Evolutionary conservation across 1,284 basidiomycete species (phyloP).

Genomic region (Trichosporon sp.): DNA sequence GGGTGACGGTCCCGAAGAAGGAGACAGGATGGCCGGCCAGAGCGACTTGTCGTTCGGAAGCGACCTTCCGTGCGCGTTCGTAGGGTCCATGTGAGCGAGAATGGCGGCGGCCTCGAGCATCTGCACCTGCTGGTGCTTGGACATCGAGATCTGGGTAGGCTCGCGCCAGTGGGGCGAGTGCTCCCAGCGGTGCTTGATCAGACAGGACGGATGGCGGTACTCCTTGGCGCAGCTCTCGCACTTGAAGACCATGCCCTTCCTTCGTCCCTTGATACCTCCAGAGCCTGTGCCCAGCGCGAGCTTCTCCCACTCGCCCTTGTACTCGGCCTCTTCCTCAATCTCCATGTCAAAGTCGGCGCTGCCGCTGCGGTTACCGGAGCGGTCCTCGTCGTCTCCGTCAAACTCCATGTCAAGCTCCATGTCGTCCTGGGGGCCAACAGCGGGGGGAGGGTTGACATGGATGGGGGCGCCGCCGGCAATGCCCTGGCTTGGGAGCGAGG

Average conservation of each 20-base stretch:
- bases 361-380: slow-evolving; percentile 20
- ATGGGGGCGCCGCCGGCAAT: slow-evolving; percentile 14
- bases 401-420: slow-evolving; percentile 47
- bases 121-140: slow-evolving; percentile 98
- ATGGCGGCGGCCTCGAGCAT: slow-evolving; percentile 96
- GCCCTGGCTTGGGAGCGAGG: slow-evolving; percentile 32
- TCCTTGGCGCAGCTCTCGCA: slow-evolving; percentile 93
- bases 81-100: slow-evolving; percentile 68
- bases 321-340: slow-evolving; percentile 25
- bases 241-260: slow-evolving; percentile 73
- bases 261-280: slow-evolving; percentile 56
- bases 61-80: slow-evolving; percentile 61
- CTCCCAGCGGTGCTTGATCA: slow-evolving; percentile 97
- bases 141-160: slow-evolving; percentile 85
- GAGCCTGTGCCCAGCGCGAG: slow-evolving; percentile 47
- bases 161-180: slow-evolving; percentile 96
- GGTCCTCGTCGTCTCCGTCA: slow-evolving; percentile 25
- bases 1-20: slow-evolving; percentile 38
- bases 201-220: slow-evolving; percentile 87
- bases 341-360: slow-evolving; percentile 38
- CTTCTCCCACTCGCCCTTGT: slow-evolving; percentile 29
- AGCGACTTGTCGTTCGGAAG: slow-evolving; percentile 87
- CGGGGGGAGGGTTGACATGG: slow-evolving; percentile 12
- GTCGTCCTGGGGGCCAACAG: slow-evolving; percentile 28
- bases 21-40: slow-evolving; percentile 57